Evolutionary conservation across 192 early-diverging fungal genomes (phyloP).

Genomic region (Coemansia sp.): DNA sequence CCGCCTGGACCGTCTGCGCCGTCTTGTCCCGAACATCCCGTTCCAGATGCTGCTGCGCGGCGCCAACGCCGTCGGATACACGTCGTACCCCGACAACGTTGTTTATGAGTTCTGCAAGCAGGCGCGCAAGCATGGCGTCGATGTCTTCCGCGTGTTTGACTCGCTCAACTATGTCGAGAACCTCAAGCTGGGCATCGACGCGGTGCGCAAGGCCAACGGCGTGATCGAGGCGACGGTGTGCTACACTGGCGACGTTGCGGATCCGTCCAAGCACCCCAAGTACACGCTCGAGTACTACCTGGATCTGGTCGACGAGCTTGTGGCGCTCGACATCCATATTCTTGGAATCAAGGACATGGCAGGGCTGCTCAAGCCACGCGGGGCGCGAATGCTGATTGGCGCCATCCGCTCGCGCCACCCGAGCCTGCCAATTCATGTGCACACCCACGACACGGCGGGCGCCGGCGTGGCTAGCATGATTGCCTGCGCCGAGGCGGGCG

Average conservation of each 20-base stretch:
- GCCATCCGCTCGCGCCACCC: constrained; percentile 85
- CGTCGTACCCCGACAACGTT: constrained; percentile 96
- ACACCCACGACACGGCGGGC: constrained; percentile 97
- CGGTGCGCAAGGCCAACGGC: constrained; percentile 91
- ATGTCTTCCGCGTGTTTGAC: constrained; percentile 98
- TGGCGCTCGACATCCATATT: constrained; percentile 89
- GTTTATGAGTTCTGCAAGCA: constrained; percentile 95
- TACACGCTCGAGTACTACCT: constrained; percentile 92
- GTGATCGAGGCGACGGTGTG: constrained; percentile 89
- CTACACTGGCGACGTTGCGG: constrained; percentile 93
- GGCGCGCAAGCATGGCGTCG: constrained; percentile 85
- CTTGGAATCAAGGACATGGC: constrained; percentile 97
- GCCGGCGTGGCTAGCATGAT: constrained; percentile 96
- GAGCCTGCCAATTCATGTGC: constrained; percentile 90
- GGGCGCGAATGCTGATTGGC: constrained; percentile 82
- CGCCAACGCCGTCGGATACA: constrained; percentile 97
- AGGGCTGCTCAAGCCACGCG: constrained; percentile 89
- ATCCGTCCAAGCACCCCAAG: constrained; percentile 74
- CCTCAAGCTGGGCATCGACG: constrained; percentile 90
- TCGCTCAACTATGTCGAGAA: constrained; percentile 97
- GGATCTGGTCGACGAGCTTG: constrained; percentile 84
- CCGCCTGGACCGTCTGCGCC: constrained; percentile 78
- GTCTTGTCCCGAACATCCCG: constrained; percentile 91
- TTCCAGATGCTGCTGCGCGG: constrained; percentile 99
- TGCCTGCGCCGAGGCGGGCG: constrained; percentile 87